Conservation (phyloP, 768 basidiomycete genomes). For the Termitomyces sp. region DNA sequence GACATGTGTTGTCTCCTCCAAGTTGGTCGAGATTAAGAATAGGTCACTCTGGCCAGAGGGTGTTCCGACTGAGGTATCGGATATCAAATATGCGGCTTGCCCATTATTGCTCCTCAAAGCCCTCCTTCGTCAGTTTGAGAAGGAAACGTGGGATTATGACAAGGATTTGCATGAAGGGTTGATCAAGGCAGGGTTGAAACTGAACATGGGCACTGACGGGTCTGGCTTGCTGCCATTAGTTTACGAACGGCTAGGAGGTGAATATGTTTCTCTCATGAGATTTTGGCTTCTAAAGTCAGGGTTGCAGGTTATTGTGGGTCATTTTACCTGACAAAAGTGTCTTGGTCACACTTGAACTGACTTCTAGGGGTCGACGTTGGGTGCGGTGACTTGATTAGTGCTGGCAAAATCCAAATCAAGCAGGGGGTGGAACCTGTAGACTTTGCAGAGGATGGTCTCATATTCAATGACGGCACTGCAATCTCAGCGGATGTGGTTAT, state of each 20-base stretch:
- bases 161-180: constrained; percentile 30
- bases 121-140: constrained; percentile 13
- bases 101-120: constrained; percentile 22
- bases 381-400: constrained; percentile 45
- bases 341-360: background rate
- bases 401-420: constrained; percentile 57
- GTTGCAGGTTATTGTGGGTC: background rate
- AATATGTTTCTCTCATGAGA: background rate
- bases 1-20: constrained; percentile 27
- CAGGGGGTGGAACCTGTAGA: constrained; percentile 40
- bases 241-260: constrained; percentile 31
- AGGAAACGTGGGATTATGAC: constrained; percentile 24
- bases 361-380: constrained; percentile 39
- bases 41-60: constrained; percentile 20
- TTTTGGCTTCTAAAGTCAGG: background rate
- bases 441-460: constrained; percentile 29
- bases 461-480: constrained; percentile 36
- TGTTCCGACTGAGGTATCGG: constrained; percentile 17
- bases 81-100: constrained; percentile 21
- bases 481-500: constrained; percentile 43
- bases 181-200: constrained; percentile 30
- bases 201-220: constrained; percentile 32
- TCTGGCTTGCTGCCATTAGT: constrained; percentile 24
- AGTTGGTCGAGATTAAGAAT: background rate
- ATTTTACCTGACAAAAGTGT: background rate